Percentiles rank a stretch among this genome's conserved stretches.
These are phyloP conservation scores for Cutaneotrichosporon cavernicola DNA, from an alignment of 1,284 basidiomycete species.

Conservation along the genomic window DNA sequence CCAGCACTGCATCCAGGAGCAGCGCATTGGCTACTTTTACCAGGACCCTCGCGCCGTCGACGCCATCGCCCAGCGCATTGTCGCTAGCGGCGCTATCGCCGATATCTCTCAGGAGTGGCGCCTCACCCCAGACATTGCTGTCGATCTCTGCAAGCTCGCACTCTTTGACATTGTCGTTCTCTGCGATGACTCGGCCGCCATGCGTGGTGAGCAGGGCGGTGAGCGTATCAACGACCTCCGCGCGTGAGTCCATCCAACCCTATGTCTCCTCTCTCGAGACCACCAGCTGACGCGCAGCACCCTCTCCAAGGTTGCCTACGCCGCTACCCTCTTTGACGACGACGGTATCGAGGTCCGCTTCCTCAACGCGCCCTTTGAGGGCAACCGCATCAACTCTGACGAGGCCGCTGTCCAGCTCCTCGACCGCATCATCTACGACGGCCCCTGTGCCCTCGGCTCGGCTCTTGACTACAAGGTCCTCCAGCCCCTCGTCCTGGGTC, in stretches of 20 bases:
- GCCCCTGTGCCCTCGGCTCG: conserved; percentile 43
- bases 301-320: conserved; percentile 52
- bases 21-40: conserved; percentile 55
- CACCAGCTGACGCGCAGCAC: conserved; percentile 30
- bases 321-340: conserved; percentile 50
- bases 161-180: conserved; percentile 26
- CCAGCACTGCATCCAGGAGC: conserved; percentile 51
- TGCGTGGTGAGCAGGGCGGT: conserved; percentile 20
- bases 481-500: conserved; percentile 54
- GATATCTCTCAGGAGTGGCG: conserved; percentile 53
- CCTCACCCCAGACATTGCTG: conserved; percentile 53
- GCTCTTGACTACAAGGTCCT: conserved; percentile 54
- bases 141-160: conserved; percentile 25
- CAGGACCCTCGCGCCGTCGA: conserved; percentile 53
- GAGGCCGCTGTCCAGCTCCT: conserved; percentile 42
- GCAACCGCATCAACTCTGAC: conserved; percentile 54
- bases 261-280: not conserved
- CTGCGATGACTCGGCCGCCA: conserved; percentile 24
- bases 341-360: conserved; percentile 56
- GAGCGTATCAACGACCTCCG: conserved; percentile 46
- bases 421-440: conserved; percentile 39
- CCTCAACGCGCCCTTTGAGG: conserved; percentile 54
- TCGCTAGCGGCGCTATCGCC: conserved; percentile 46
- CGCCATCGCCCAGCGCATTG: conserved; percentile 53
- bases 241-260: conserved; percentile 33